Conservation (phyloP, 768 basidiomycete species). For the Goffeauzyma gilvescens region DNA sequence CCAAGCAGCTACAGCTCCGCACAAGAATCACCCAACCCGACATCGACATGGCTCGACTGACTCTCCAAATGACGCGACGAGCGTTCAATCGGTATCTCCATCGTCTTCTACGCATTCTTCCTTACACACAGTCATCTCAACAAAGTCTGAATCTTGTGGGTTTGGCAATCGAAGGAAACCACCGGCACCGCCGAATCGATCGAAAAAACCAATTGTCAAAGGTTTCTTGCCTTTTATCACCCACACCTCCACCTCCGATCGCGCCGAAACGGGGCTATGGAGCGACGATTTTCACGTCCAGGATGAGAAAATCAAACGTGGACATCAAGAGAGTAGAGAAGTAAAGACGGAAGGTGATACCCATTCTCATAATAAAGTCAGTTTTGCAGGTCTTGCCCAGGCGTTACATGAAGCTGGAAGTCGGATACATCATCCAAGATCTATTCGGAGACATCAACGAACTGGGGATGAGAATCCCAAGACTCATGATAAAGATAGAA, state of each 20-base stretch:
- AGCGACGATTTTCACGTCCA: conserved; percentile 3
- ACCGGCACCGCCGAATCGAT: conserved; percentile 6
- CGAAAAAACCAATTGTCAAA: conserved; percentile 3
- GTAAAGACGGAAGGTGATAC: background rate
- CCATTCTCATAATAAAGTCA: no score
- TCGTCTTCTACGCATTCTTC: background rate
- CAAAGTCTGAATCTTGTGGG: background rate
- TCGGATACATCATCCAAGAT: no score
- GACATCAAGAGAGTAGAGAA: background rate
- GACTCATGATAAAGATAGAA: no score
- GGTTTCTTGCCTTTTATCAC: background rate
- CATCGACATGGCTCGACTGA: background rate
- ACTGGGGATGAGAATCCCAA: no score
- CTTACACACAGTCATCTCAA: background rate
- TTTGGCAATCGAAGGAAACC: conserved; percentile 4
- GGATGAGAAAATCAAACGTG: background rate
- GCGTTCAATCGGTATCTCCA: background rate
- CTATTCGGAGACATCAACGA: no score
- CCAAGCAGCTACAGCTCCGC: conserved; percentile 2
- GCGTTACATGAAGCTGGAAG: conserved; percentile 5
- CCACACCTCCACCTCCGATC: background rate
- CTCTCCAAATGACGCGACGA: background rate
- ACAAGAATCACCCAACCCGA: conserved; percentile 1
- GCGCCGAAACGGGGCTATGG: background rate
- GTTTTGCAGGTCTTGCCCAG: conserved; percentile 6